phyloP scores from a whole-genome alignment of 208 protist species.

The Vickermania spadyakhi region DNA sequence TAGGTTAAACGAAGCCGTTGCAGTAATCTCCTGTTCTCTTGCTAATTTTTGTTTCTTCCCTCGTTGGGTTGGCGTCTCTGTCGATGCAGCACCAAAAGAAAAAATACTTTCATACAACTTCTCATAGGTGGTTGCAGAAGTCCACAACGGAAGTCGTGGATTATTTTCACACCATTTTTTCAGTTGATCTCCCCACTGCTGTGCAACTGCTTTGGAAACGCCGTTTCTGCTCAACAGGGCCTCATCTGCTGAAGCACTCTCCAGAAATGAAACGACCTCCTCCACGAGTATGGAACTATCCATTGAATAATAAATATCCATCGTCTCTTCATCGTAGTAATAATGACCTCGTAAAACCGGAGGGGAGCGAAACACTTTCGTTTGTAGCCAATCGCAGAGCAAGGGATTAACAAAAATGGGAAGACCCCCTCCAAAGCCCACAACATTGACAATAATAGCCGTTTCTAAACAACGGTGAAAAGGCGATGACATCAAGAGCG shows the following conservation, averaged over 20 bases:
- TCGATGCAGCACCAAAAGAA: too few relatives aligned
- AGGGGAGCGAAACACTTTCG: slow-evolving; percentile 49
- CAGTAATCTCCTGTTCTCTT: too few relatives aligned
- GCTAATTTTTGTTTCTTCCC: too few relatives aligned
- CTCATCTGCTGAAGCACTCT: slow-evolving; percentile 38
- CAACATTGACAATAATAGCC: slow-evolving; percentile 60
- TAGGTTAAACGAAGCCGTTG: too few relatives aligned
- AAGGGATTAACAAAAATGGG: slow-evolving; percentile 69
- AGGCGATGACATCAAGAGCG: slow-evolving; percentile 56
- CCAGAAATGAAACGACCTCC: slow-evolving; percentile 24
- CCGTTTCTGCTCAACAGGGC: slow-evolving; percentile 15
- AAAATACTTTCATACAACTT: slow-evolving; percentile 1
- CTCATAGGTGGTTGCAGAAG: not conserved
- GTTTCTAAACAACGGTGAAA: slow-evolving; percentile 84
- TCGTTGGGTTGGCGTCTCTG: too few relatives aligned
- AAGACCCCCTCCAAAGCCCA: slow-evolving; percentile 59
- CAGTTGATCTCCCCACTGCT: slow-evolving; percentile 11
- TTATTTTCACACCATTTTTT: not conserved
- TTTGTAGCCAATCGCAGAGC: slow-evolving; percentile 73
- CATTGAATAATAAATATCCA: not conserved
- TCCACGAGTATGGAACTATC: slow-evolving; percentile 34
- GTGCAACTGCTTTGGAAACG: slow-evolving; percentile 12
- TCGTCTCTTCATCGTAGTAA: not conserved
- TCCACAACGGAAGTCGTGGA: slow-evolving; percentile 4
- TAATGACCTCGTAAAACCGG: slow-evolving; percentile 56